Percentiles rank a stretch among this genome's conserved stretches.
phyloP scores from a whole-genome alignment of 1,139 yeast species.

The Protomyces gravidus region DNA sequence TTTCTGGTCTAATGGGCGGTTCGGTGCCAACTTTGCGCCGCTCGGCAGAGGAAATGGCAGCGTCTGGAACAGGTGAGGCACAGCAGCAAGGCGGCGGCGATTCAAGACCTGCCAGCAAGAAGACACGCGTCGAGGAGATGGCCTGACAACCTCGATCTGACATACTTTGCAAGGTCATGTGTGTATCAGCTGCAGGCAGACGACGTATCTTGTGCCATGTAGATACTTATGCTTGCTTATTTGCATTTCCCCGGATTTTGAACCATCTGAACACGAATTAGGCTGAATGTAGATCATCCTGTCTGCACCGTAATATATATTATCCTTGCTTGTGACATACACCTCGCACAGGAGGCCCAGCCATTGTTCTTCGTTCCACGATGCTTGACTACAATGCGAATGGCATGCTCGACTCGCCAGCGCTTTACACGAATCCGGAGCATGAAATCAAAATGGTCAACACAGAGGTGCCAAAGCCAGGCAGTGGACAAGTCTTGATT shows the following conservation, averaged over 20 bases:
- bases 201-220: too few species aligned
- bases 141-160: background rate
- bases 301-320: too few species aligned
- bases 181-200: background rate
- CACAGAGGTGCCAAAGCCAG: slow-evolving; percentile 37
- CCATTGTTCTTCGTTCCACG: background rate
- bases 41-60: background rate
- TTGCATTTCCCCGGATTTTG: too few species aligned
- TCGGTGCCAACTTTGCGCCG: background rate
- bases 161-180: background rate
- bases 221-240: too few species aligned
- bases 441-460: slow-evolving; percentile 38
- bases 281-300: too few species aligned
- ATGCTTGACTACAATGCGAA: background rate
- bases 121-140: background rate
- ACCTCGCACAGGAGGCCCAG: too few species aligned
- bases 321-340: too few species aligned
- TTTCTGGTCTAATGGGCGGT: slow-evolving; percentile 23
- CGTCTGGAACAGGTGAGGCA: background rate
- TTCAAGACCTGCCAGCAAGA: background rate
- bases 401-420: slow-evolving; percentile 34
- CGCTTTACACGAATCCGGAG: slow-evolving; percentile 44
- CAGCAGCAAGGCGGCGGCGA: background rate
- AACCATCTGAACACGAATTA: too few species aligned
- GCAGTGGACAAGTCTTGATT: slow-evolving; percentile 45